A percentile compares a stretch with the other conserved stretches of the same genome.
Conservation (phyloP, 352 stramenopile genomes). For the Pythium oligandrum region DNA sequence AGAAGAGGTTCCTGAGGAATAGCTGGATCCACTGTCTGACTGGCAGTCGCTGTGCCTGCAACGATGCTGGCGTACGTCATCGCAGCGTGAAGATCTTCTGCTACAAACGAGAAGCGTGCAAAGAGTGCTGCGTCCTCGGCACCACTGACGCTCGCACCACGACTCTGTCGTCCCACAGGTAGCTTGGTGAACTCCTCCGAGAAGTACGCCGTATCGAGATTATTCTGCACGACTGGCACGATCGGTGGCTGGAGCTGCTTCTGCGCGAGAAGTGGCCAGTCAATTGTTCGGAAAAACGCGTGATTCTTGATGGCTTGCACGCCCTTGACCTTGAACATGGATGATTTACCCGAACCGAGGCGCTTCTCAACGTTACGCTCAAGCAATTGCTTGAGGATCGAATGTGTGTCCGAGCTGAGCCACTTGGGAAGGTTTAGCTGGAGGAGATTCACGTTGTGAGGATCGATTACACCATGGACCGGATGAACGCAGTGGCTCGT, state of each 20-base stretch:
- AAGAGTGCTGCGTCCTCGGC: conserved; percentile 45
- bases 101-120: conserved; percentile 70
- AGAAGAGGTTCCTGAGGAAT: too few species aligned
- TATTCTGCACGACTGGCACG: conserved; percentile 80
- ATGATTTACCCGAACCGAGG: conserved; percentile 91
- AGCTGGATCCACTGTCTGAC: background rate
- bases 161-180: conserved; percentile 49
- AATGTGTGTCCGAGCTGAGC: conserved; percentile 85
- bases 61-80: conserved; percentile 51
- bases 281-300: conserved; percentile 91
- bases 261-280: conserved; percentile 92
- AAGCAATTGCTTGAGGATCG: conserved; percentile 95
- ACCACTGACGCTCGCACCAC: conserved; percentile 20
- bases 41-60: background rate
- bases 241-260: conserved; percentile 90
- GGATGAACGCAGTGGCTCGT: background rate
- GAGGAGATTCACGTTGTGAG: conserved; percentile 1
- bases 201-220: conserved; percentile 92
- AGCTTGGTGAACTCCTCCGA: conserved; percentile 88
- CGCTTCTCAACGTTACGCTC: conserved; percentile 95
- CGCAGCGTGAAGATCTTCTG: conserved; percentile 30
- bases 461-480: background rate
- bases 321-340: conserved; percentile 98
- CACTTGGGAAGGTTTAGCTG: conserved; percentile 73
- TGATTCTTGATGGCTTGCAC: conserved; percentile 95